Evolutionary conservation across 441 rosid genomes (phyloP), one percentile per base, ranked within the genome.

Genomic region (Erysimum cheiri): DNA sequence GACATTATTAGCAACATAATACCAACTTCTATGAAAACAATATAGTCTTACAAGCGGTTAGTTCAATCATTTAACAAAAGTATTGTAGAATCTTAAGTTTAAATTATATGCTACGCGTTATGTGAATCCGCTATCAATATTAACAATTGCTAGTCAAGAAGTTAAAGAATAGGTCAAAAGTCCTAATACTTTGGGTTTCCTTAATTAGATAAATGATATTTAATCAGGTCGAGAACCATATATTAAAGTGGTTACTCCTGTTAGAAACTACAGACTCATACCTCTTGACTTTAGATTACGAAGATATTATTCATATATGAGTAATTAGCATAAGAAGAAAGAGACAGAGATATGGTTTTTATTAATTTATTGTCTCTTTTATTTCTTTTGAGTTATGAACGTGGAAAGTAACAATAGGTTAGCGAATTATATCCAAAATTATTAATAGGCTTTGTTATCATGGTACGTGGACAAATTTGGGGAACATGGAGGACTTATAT

Each of bases 401-500:
- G 59, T 75, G 70, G 59, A 69, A 49, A 48, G 71, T 69, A 39
- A 75, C 56, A 56, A 63, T 56, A 47, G 48, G 55, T 39, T 52
- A 44, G 35, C 44, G 43, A 68, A 74, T 67, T 60, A 67, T 67
- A 52, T 60, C 53, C 10, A 43, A 35, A 54, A 61, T 47, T 61
- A 43, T 7, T 31, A 36, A 60, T 31, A 44, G 36, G 15, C 26
- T 50, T 68, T 61, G 69, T 61, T 68, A 61, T 37, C 48, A 61
- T 36, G 52, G 60, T 68, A 54, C 44, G 19, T 68, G 65, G 37
- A 68, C 58, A 60, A 68, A 54, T 10, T 44, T 60, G 33, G 32
- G 48, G 76, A 36, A 65, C 53, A 57, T 75, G 67, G 40, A 37
- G 61, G 47, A 43, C 4, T 32, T 47, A 24, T 73, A 50, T 60